Evolutionary conservation across 495 filamentous ascomycete genomes (phyloP).

Genomic region (Entonaema liquescens): DNA sequence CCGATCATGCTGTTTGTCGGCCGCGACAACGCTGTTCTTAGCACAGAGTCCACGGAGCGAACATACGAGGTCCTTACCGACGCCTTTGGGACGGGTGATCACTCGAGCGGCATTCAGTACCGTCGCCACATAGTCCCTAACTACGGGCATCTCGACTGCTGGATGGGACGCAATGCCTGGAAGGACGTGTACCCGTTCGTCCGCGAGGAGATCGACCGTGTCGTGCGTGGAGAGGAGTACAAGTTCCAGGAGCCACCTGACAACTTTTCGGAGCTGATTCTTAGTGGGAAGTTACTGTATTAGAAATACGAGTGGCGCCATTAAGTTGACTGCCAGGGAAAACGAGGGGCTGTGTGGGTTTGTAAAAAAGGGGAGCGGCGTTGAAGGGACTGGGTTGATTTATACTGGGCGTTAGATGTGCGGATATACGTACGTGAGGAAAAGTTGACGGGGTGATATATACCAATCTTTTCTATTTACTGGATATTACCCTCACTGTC

Average conservation of each 20-base stretch:
- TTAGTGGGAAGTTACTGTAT: constrained; percentile 53
- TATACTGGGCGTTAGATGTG: constrained; percentile 4
- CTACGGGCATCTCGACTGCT: constrained; percentile 74
- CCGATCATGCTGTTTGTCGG: constrained; percentile 68
- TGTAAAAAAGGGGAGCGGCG: neutral
- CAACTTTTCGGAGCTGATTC: constrained; percentile 52
- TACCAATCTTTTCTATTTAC: neutral
- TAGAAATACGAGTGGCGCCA: constrained; percentile 14
- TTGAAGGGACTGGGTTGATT: neutral
- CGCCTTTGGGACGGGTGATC: constrained; percentile 54
- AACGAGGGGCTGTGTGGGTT: neutral
- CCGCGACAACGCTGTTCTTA: constrained; percentile 66
- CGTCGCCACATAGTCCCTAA: constrained; percentile 63
- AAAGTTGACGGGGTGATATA: neutral
- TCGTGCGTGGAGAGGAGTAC: constrained; percentile 52
- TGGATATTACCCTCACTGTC: neutral
- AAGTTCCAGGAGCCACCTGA: constrained; percentile 54
- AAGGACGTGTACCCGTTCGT: constrained; percentile 71
- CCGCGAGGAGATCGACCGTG: constrained; percentile 61
- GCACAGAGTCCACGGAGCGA: constrained; percentile 64
- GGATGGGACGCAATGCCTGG: constrained; percentile 70
- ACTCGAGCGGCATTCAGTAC: constrained; percentile 54
- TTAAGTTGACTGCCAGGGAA: neutral
- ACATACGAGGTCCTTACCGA: constrained; percentile 66
- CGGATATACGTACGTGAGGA: neutral